Base-by-base conservation (phyloP, 1,284 basidiomycete genomes). In the Cryptococcus deneoformans region DNA sequence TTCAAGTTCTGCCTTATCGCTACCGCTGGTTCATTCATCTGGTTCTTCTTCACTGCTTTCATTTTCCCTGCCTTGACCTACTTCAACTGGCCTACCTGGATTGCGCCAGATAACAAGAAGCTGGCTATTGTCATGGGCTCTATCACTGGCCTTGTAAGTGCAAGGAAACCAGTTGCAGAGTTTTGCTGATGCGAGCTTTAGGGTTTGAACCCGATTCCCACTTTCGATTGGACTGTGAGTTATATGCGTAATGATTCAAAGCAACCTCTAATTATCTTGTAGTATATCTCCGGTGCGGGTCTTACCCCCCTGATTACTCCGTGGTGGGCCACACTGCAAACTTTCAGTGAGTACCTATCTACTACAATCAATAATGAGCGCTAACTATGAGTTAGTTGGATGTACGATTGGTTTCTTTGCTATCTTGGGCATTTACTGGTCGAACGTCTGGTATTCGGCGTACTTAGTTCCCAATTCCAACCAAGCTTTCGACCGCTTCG, bases 81-180 rank as follows among this genome's bases (percentile, higher is more conserved):
- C 62, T 84, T 83, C 67, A 81, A 80, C 54, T 84, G 83, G 83
- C 79, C 83, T 10, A 81, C 81, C 57, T 84, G 83, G 83, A 83
- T 84, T 62, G 78, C 70, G 49, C 82, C 82, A 7, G 65, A 55
- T 43, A 63, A 61, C 43, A 54, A 59, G 38, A 52, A 56, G 38
- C 56, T 68, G 10, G 56, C 52, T 37, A 59, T 63, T 12, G 47
- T 65, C 50, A 66, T 62, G 44, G 63, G 66, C 34, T 55, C 54
- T 12, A 37, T 61, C 52, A 58, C 57, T 4, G 73, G 75, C 16
- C 54, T 76, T 1, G 58, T 75, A 5, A 29, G 29, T 29, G 29
- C 29, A 29, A 29, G 29, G 3, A 29, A 29, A 29, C 5, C 29
- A 29, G 5, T 5, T 3, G 29, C 29, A 29, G 29, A 29, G 29